Conservation (phyloP, 2,329 filamentous ascomycete genomes). For the Escovopsis sp. region DNA sequence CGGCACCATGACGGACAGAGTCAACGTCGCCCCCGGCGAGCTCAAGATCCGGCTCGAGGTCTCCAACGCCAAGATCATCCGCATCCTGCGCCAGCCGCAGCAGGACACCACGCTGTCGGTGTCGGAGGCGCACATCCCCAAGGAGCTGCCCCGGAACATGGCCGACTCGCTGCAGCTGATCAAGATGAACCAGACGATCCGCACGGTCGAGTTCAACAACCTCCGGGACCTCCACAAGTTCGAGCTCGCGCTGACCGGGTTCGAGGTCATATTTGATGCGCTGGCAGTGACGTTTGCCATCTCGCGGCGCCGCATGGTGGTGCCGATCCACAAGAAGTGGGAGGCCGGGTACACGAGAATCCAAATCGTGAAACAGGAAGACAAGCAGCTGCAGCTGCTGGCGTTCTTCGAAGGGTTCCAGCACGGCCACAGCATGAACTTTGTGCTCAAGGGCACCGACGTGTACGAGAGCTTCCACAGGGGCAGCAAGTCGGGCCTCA, state of each 20-base stretch:
- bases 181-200: slow-evolving; percentile 46
- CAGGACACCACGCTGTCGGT: slow-evolving; percentile 64
- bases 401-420: slow-evolving; percentile 82
- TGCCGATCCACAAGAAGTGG: slow-evolving; percentile 90
- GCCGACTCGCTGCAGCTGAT: slow-evolving; percentile 47
- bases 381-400: slow-evolving; percentile 61
- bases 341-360: slow-evolving; percentile 68
- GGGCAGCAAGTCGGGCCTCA: slow-evolving; percentile 54
- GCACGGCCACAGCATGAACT: slow-evolving; percentile 80
- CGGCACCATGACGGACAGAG: slow-evolving; percentile 66
- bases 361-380: slow-evolving; percentile 58
- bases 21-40: slow-evolving; percentile 70
- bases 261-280: slow-evolving; percentile 58
- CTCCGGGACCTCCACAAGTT: slow-evolving; percentile 62
- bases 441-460: slow-evolving; percentile 72
- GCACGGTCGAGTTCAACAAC: slow-evolving; percentile 55
- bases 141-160: slow-evolving; percentile 49
- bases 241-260: slow-evolving; percentile 66
- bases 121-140: slow-evolving; percentile 48
- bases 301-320: slow-evolving; percentile 72
- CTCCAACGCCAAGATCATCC: slow-evolving; percentile 44
- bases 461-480: slow-evolving; percentile 57
- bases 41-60: slow-evolving; percentile 52
- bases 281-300: slow-evolving; percentile 65
- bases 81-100: slow-evolving; percentile 58